These are phyloP conservation scores for Saturnispora quitensis DNA, from an alignment of 805 yeast species.

Conservation along the genomic window DNA sequence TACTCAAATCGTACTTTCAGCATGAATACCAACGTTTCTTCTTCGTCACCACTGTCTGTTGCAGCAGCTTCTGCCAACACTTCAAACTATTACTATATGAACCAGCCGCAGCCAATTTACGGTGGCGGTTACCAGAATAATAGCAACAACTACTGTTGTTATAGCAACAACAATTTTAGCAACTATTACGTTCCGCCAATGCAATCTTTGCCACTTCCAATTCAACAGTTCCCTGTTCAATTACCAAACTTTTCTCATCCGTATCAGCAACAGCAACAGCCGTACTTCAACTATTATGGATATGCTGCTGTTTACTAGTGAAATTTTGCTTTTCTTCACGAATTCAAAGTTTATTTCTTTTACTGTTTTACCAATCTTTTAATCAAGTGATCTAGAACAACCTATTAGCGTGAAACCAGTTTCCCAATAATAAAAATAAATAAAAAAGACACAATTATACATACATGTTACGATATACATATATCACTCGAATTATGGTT, in stretches of 20 bases:
- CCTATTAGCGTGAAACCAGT: not conserved
- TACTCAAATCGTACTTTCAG: not conserved
- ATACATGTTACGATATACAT: not conserved
- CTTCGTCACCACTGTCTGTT: slow-evolving; percentile 10
- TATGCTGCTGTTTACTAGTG: slow-evolving; percentile 7
- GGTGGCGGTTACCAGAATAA: not conserved
- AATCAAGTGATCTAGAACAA: not conserved
- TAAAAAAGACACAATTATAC: not conserved
- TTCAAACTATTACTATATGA: not conserved
- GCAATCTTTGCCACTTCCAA: not conserved
- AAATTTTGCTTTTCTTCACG: not conserved
- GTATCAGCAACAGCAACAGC: not conserved
- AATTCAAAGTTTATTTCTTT: not conserved
- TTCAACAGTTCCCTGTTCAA: not conserved
- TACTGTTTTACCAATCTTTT: not conserved
- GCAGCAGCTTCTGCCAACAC: slow-evolving; percentile 14
- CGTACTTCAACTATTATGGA: not conserved
- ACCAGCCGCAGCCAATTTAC: not conserved
- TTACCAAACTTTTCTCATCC: not conserved
- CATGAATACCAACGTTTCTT: not conserved
- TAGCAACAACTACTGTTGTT: not conserved
- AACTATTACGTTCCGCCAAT: not conserved
- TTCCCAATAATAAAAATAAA: not conserved
- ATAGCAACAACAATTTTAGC: not conserved
- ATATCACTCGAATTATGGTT: not conserved